These are phyloP conservation scores for Claviceps sp. DNA, from an alignment of 2,329 filamentous ascomycete genomes.

Conservation along the genomic window DNA sequence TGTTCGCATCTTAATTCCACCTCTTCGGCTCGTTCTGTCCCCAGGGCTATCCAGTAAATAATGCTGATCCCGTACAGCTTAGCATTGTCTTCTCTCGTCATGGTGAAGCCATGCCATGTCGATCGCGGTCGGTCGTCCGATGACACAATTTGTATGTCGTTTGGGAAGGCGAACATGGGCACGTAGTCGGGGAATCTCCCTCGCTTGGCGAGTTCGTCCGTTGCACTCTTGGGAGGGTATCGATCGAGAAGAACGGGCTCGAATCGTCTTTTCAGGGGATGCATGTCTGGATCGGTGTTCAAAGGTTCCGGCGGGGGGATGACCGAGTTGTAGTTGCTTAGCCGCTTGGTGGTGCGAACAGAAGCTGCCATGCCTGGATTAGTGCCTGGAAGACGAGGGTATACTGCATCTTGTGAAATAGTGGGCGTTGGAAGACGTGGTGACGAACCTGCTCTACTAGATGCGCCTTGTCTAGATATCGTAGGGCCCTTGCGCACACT, in stretches of 20 bases:
- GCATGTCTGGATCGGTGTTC: slow-evolving; percentile 82
- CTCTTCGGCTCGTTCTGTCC: slow-evolving; percentile 67
- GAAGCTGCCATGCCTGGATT: slow-evolving; percentile 30
- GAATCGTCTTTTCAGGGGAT: slow-evolving; percentile 84
- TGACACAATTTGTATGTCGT: slow-evolving; percentile 93
- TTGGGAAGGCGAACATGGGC: slow-evolving; percentile 98
- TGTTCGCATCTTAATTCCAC: slow-evolving; percentile 72
- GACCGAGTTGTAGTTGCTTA: slow-evolving; percentile 97
- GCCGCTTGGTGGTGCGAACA: slow-evolving; percentile 66
- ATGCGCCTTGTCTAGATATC: slow-evolving; percentile 55
- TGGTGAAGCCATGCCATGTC: slow-evolving; percentile 98
- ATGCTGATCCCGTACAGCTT: slow-evolving; percentile 87
- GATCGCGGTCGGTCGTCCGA: slow-evolving; percentile 85
- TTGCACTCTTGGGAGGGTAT: slow-evolving; percentile 73
- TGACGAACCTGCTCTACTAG: slow-evolving; percentile 28
- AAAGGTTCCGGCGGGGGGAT: slow-evolving; percentile 88
- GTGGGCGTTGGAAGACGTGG: neutral
- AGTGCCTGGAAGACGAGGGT: neutral
- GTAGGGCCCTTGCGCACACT: slow-evolving; percentile 81
- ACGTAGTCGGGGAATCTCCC: slow-evolving; percentile 93
- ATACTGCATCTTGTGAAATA: neutral
- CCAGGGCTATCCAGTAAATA: slow-evolving; percentile 84
- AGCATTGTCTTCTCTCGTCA: slow-evolving; percentile 86
- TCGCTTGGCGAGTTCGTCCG: slow-evolving; percentile 66
- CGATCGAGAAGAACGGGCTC: slow-evolving; percentile 92